Percentiles rank a stretch among this genome's conserved stretches.
phyloP scores from a whole-genome alignment of 176 grass and related monocot species.

The Phyllostachys edulis region DNA sequence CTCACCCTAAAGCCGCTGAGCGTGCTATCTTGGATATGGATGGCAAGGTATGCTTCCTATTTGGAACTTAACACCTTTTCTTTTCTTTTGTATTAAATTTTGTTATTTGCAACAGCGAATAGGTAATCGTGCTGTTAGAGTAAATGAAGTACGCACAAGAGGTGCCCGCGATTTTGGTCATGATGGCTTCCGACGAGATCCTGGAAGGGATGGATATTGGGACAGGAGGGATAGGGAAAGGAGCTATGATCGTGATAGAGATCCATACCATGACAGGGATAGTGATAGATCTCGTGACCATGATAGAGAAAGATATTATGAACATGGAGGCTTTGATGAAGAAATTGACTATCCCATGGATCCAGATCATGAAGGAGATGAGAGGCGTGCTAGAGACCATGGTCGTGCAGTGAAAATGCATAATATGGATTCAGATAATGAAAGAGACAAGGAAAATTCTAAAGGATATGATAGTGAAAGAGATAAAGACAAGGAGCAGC shows the following conservation, averaged over 20 bases:
- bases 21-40: constrained; percentile 73
- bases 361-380: constrained; percentile 62
- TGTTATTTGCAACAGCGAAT: constrained; percentile 55
- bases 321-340: constrained; percentile 53
- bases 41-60: constrained; percentile 60
- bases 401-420: constrained; percentile 41
- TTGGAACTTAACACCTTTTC: not conserved
- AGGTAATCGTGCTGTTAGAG: constrained; percentile 68
- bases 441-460: constrained; percentile 51
- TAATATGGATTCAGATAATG: constrained; percentile 58
- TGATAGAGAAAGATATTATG: constrained; percentile 74
- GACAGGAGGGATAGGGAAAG: constrained; percentile 69
- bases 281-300: constrained; percentile 60
- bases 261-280: constrained; percentile 59
- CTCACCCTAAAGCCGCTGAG: constrained; percentile 65
- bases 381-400: constrained; percentile 49
- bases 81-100: constrained; percentile 5
- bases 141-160: constrained; percentile 84
- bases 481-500: constrained; percentile 60
- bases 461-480: constrained; percentile 47
- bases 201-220: constrained; percentile 63
- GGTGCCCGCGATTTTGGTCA: constrained; percentile 58
- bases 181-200: constrained; percentile 65
- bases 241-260: constrained; percentile 65
- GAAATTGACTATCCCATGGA: constrained; percentile 56